Base-by-base conservation (phyloP, 2,329 filamentous ascomycete genomes). In the Delphinella strobiligena region DNA sequence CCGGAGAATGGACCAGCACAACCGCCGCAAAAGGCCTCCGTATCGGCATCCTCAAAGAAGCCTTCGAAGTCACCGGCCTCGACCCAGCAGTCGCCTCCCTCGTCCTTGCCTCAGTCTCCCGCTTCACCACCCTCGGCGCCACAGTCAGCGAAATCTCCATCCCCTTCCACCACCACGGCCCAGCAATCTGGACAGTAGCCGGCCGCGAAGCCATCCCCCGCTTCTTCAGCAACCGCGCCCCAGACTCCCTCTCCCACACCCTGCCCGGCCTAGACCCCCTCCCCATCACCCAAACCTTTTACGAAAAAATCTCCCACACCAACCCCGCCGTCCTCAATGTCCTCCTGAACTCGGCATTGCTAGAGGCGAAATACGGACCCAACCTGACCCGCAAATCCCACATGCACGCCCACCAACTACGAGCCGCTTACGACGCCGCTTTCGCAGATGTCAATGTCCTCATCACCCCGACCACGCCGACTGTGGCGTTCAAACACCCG, bases 261-360 rank as follows among this genome's bases (percentile, higher is more conserved):
- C 43, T 58, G 37, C 54, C 55, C 11, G 47, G 51, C 19, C 44
- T 60, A 5, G 49, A 55, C n/a, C 51, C 50, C 12, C 36, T 30
- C n/a, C 27, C 30, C 12, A 27, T 29, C 1, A 15, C 37, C 18
- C 45, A 50, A 9, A 19, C 36, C 2, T 64, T 62, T 54, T 69
- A 61, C 45, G 62, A 71, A 18, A 51, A 57, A 2, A 51, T 71
- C 38, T 64, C 58, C 12, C 50, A 52, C 22, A 49, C 56, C 15
- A 69, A 69, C 41, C 67, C 68, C 15, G 61, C 65, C 3, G 61
- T 67, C 3, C 52, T 66, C 33, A 65, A 64, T 39, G 55, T 65
- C 19, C 53, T 68, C 15, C 55, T 72, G 34, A 61, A 59, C 37
- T 55, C 55, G 9, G 55, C 48, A 9, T 52, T 57, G 31, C 42